These are phyloP conservation scores for Castanea mollissima DNA, from an alignment of 306 rosid genomes.

Conservation along the genomic window DNA sequence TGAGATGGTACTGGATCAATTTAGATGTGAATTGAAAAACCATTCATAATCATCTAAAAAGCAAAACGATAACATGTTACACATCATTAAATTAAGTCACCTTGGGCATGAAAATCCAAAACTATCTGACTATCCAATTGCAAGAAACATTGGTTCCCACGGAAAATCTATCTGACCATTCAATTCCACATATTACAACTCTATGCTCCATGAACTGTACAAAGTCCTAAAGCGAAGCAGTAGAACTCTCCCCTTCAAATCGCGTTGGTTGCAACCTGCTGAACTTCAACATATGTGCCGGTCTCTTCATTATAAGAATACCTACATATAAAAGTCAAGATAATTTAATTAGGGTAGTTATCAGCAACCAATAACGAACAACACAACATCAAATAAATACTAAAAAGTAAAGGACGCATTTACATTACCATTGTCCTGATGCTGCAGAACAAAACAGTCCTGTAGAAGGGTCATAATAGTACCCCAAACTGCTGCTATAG, in stretches of 20 bases:
- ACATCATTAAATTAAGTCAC: neutral
- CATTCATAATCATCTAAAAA: neutral
- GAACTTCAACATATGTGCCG: slow-evolving; percentile 53
- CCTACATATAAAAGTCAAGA: slow-evolving; percentile 17
- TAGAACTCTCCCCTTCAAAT: slow-evolving; percentile 24
- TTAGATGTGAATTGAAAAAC: neutral
- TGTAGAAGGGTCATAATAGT: slow-evolving; percentile 36
- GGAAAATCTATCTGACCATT: neutral
- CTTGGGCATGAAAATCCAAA: neutral
- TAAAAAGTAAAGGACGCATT: slow-evolving; percentile 19
- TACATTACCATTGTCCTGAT: slow-evolving; percentile 62
- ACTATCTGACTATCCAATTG: neutral
- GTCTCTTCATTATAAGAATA: slow-evolving; percentile 58
- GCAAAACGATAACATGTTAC: neutral
- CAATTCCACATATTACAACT: neutral
- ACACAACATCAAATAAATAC: neutral
- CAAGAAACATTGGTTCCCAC: neutral
- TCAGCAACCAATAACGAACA: neutral
- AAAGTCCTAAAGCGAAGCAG: slow-evolving; percentile 3
- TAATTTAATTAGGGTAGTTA: neutral
- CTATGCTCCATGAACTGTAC: slow-evolving; percentile 6
- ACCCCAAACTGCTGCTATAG: slow-evolving; percentile 55
- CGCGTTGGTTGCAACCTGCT: slow-evolving; percentile 34
- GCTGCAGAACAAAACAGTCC: slow-evolving; percentile 54
- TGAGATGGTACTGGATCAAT: neutral